Evolutionary conservation across 176 grass and related monocot genomes (phyloP), one percentile per base, ranked within the genome.

Genomic region (Musa troglodytarum): DNA sequence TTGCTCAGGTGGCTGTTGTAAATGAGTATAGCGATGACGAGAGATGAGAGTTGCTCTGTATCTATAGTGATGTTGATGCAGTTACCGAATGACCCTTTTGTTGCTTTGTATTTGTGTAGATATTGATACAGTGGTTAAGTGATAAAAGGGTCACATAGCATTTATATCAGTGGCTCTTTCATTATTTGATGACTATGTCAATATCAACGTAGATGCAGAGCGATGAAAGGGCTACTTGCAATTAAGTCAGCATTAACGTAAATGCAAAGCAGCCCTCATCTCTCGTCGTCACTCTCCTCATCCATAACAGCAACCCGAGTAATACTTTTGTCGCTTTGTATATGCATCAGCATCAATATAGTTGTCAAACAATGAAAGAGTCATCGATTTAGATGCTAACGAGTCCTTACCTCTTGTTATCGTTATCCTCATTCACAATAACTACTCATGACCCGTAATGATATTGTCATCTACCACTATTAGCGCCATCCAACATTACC

Each of bases 331-430:
- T 0, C 4, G 0, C 34, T 43, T 3, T 34, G 0, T 3, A 34
- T 34, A 3, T 34, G 0, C 0, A 3, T 0, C 6, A 43, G 0
- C 3, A 0, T 43, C 4, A 0, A 43, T 0, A 0, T 0, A 43
- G 0, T 43, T 43, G 3, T 4, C 34, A 0, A 43, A 5, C 0
- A 0, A 43, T 0, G 4, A 43, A 43, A 43, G 4, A 0, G 34
- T 0, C 34, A 43, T 0, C 0, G 4, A 6, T 43, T 4, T 4
- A 43, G 0, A 43, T 43, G 0, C 0, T 4, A 5, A 6, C 0
- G 0, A 4, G 34, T 4, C 0, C 0, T 43, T 4, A 6, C 0
- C 4, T 43, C 0, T 43, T 4, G 0, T 43, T 4, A 0, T 6
- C 0, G 0, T 0, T 43, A 0, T 43, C 34, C 0, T 43, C 4